Base-by-base conservation (phyloP, 192 early-diverging fungal genomes). In the Backusella liffmaniae region DNA sequence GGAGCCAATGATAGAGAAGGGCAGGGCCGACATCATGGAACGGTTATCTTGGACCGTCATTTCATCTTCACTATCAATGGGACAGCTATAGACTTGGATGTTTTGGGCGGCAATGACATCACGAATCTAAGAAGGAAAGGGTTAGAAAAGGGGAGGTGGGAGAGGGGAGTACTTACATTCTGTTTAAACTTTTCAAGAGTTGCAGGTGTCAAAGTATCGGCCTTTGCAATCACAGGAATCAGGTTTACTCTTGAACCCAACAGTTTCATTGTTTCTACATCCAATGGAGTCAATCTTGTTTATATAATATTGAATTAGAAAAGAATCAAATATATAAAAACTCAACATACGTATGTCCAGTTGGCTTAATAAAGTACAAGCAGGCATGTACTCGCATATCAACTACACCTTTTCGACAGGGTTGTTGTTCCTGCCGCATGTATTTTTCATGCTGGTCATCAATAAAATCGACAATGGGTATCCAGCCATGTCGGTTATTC, bases 361-460 rank as follows among this genome's bases (percentile, higher is more conserved):
- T 97, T 49, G 98, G 98, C 69, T 94, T 91, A 82, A 99, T 98
- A 81, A 99, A 99, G 84, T 96, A 99, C 71, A 99, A 84, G 68
- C 96, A 95, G 10, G 92, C 93, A 79, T 99, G 96, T 56, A 99
- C 91, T 68, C 96, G 93, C 82, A 94, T 96, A 77, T 99, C 98
- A 77, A 89, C 86, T 82, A 98, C 95, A 82, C 92, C 90, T 84
- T 85, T 93, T 79, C 91, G 91, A 83, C 85, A 94, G 78, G 89
- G 95, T 66, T 89, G 88, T 82, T 96, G 92, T 83, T 99, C 98
- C 85, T 98, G 95, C n/a, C 93, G 89, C 68, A 99, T 86, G 79
- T 94, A 99, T 32, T 89, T 87, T 67, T 95, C 95, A 82, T 97
- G 96, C 79, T 95, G 95, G 67, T 93, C 94, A 88, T 98, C 95